Percentiles rank a stretch among this genome's conserved stretches.
phyloP scores from a whole-genome alignment of 1,284 basidiomycete species.

The Ceratobasidium sp. region DNA sequence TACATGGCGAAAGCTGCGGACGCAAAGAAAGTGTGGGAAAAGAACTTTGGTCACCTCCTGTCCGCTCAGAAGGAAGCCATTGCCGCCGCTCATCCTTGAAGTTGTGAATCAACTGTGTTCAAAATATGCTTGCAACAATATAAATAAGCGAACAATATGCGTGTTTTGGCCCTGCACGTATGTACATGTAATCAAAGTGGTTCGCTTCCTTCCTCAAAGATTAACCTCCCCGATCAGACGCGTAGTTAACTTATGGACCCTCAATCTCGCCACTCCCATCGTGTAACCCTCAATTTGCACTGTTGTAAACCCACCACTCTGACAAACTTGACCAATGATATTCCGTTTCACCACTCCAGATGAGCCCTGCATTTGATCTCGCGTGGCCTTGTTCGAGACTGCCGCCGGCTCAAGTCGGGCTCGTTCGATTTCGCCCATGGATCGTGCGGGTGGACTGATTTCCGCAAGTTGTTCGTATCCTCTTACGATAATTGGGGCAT shows the following conservation, averaged over 20 bases:
- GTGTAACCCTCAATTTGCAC: not conserved
- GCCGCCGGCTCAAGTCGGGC: not conserved
- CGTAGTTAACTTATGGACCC: not conserved
- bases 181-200: too few relatives aligned
- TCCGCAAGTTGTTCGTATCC: not conserved
- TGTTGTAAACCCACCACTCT: not conserved
- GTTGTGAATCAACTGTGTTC: not conserved
- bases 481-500: not conserved
- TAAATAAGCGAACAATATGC: not conserved
- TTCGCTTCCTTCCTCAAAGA: too few relatives aligned
- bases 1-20: not conserved
- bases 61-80: conserved; percentile 5
- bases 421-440: not conserved
- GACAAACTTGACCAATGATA: not conserved
- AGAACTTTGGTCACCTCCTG: conserved; percentile 6
- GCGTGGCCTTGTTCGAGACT: not conserved
- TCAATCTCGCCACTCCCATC: not conserved
- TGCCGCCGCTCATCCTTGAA: not conserved
- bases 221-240: too few relatives aligned
- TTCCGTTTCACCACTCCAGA: not conserved
- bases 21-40: not conserved
- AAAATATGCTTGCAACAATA: too few relatives aligned
- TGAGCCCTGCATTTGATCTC: not conserved
- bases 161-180: not conserved
- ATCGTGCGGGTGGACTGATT: not conserved